Evolutionary conservation across 2,329 filamentous ascomycete species (phyloP).

Genomic region (Hymenoscyphus linearis): DNA sequence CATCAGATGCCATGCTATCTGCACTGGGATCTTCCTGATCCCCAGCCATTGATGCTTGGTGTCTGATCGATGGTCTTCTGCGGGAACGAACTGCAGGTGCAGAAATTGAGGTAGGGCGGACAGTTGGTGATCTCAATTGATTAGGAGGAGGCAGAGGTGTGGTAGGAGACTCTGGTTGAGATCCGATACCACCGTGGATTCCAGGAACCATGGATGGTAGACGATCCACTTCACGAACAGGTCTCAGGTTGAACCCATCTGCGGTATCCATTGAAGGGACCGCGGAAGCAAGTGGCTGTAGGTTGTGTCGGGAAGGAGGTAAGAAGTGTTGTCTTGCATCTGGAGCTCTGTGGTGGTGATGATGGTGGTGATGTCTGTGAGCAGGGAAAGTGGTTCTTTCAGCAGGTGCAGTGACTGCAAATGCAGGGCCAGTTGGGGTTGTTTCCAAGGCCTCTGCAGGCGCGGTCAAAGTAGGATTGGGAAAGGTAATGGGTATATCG

Average conservation of each 20-base stretch:
- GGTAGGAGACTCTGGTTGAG: conserved; percentile 89
- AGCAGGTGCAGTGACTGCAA: conserved; percentile 64
- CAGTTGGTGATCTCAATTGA: conserved; percentile 52
- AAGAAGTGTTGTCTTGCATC: conserved; percentile 46
- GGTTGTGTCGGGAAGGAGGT: conserved; percentile 45
- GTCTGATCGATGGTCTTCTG: conserved; percentile 78
- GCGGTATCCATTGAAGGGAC: conserved; percentile 62
- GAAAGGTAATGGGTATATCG: conserved; percentile 61
- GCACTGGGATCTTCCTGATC: conserved; percentile 82
- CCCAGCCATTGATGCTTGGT: conserved; percentile 80
- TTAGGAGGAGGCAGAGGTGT: conserved; percentile 71
- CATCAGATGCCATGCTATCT: conserved; percentile 77
- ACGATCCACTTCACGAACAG: conserved; percentile 75
- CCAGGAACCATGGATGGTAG: conserved; percentile 76
- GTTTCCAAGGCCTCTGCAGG: conserved; percentile 49
- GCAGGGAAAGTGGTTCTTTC: conserved; percentile 62
- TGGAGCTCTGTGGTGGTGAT: conserved; percentile 46
- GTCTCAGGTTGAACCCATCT: conserved; percentile 69
- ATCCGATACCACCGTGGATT: conserved; percentile 63
- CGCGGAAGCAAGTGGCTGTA: conserved; percentile 64
- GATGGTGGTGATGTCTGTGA: conserved; percentile 46
- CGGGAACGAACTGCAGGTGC: conserved; percentile 52
- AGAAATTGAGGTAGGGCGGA: conserved; percentile 47
- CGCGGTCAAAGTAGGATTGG: conserved; percentile 42
- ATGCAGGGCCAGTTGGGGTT: conserved; percentile 55